These are phyloP conservation scores for Oxytropis ochrocephala DNA, from an alignment of 306 rosid species.

Conservation along the genomic window DNA sequence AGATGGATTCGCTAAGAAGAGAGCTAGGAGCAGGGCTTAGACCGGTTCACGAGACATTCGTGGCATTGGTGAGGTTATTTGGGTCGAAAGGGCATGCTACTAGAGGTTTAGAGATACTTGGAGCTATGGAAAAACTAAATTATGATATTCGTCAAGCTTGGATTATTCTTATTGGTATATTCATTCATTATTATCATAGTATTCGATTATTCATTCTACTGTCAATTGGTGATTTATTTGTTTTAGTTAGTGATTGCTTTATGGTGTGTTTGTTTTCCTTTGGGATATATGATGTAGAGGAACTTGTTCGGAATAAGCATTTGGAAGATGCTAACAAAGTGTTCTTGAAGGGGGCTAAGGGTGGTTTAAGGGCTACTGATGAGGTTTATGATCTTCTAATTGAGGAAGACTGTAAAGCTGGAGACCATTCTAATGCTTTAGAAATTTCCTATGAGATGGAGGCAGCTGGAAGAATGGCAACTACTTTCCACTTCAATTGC, in stretches of 20 bases:
- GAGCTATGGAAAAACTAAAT: conserved; percentile 74
- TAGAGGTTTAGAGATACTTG: conserved; percentile 70
- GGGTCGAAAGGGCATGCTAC: conserved; percentile 64
- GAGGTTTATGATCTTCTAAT: conserved; percentile 75
- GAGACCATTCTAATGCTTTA: conserved; percentile 88
- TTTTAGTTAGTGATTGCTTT: background rate
- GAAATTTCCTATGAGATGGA: conserved; percentile 91
- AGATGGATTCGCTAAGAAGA: conserved; percentile 80
- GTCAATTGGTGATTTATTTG: background rate
- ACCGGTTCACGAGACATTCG: conserved; percentile 83
- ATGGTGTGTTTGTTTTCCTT: background rate
- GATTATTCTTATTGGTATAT: conserved; percentile 64
- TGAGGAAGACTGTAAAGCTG: conserved; percentile 67
- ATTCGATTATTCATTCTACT: background rate
- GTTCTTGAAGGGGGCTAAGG: conserved; percentile 79
- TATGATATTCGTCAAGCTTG: conserved; percentile 88
- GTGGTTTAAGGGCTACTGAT: conserved; percentile 74
- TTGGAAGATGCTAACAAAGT: conserved; percentile 81
- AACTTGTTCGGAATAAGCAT: conserved; percentile 57
- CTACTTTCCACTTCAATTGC: conserved; percentile 90
- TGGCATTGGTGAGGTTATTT: conserved; percentile 68
- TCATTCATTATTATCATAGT: background rate
- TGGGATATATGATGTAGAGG: conserved; percentile 41
- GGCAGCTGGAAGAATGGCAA: conserved; percentile 95
- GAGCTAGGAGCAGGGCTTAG: conserved; percentile 83